These are phyloP conservation scores for Afroboletus lepidellus DNA, from an alignment of 1,284 basidiomycete genomes.

Conservation along the genomic window DNA sequence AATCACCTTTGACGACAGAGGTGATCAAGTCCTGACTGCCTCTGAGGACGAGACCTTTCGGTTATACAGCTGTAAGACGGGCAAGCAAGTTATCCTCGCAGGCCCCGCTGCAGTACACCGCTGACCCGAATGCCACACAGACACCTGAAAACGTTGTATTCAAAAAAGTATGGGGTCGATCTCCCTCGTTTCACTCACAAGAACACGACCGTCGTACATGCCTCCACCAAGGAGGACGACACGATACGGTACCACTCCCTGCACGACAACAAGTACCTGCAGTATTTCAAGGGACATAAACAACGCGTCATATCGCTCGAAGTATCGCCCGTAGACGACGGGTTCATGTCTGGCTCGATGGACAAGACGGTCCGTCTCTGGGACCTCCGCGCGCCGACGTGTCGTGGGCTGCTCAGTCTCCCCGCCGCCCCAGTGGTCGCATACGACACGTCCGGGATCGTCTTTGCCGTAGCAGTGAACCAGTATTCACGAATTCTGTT, in stretches of 20 bases:
- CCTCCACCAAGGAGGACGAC: conserved; percentile 94
- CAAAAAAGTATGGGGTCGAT: conserved; percentile 96
- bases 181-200: conserved; percentile 94
- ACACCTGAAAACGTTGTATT: conserved; percentile 76
- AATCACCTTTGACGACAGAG: conserved; percentile 88
- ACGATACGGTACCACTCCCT: conserved; percentile 93
- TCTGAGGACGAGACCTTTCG: conserved; percentile 94
- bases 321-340: conserved; percentile 91
- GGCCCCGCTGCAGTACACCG: conserved; percentile 25
- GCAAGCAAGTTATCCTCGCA: conserved; percentile 73
- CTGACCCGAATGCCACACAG: conserved; percentile 38
- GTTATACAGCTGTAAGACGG: conserved; percentile 84
- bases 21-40: conserved; percentile 83
- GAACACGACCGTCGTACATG: conserved; percentile 80
- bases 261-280: conserved; percentile 94
- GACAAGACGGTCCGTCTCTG: conserved; percentile 96
- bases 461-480: conserved; percentile 93
- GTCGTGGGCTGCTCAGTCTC: conserved; percentile 70
- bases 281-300: conserved; percentile 95
- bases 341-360: conserved; percentile 91
- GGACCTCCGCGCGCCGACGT: conserved; percentile 83
- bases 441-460: conserved; percentile 86
- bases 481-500: conserved; percentile 81
- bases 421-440: conserved; percentile 82
- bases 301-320: conserved; percentile 86